These are phyloP conservation scores for Solanum ossicruentum DNA, from an alignment of 257 asterid species.

Conservation along the genomic window DNA sequence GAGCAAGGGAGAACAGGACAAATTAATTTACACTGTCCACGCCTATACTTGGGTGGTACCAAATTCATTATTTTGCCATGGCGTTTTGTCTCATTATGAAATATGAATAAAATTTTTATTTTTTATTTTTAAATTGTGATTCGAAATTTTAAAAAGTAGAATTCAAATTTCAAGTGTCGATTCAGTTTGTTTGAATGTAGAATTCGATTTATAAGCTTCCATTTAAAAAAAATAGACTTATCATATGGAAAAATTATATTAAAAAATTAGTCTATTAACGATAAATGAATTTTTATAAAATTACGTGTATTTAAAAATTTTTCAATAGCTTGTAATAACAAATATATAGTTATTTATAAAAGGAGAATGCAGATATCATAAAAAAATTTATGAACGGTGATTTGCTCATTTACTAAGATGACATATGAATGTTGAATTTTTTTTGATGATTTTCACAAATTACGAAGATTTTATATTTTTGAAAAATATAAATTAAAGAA, in stretches of 20 bases:
- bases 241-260: not conserved
- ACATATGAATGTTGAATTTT: not conserved
- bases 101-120: not conserved
- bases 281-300: not conserved
- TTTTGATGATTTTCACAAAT: not conserved
- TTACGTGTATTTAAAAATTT: not conserved
- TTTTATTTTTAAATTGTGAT: not conserved
- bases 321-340: not conserved
- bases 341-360: not conserved
- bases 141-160: too few relatives aligned
- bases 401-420: not conserved
- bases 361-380: not conserved
- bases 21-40: not conserved
- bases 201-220: too few relatives aligned
- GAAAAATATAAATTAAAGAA: not conserved
- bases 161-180: too few relatives aligned
- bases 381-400: not conserved
- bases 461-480: too few relatives aligned
- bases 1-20: not conserved
- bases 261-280: too few relatives aligned
- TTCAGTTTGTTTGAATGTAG: too few relatives aligned
- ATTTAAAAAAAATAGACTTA: too few relatives aligned
- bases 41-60: not conserved
- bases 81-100: not conserved
- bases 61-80: not conserved